Conservation (phyloP, 2,329 filamentous ascomycete species). For the Helicocarpus griseus region DNA sequence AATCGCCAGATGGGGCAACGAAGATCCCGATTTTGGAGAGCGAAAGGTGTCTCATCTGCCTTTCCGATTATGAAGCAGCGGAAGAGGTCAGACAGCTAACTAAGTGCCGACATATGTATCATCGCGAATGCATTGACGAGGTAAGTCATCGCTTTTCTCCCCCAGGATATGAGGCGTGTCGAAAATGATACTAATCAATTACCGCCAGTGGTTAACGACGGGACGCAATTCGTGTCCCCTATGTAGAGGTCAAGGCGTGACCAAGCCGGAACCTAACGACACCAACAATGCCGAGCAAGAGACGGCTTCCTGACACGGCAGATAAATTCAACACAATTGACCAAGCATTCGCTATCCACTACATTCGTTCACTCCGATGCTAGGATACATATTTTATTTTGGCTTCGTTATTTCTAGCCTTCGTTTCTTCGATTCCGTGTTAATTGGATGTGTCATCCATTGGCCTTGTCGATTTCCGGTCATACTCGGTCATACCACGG, state of each 20-base stretch:
- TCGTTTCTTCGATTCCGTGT: background rate
- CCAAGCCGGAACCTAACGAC: slow-evolving; percentile 25
- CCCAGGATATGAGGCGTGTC: slow-evolving; percentile 5
- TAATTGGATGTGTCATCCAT: background rate
- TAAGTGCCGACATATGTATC: slow-evolving; percentile 58
- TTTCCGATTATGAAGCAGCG: slow-evolving; percentile 54
- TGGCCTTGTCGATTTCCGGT: background rate
- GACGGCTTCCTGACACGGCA: background rate
- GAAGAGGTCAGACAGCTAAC: slow-evolving; percentile 52
- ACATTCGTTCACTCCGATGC: background rate
- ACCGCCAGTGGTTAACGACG: slow-evolving; percentile 55
- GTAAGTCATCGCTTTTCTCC: slow-evolving; percentile 31
- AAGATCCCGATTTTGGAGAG: slow-evolving; percentile 30
- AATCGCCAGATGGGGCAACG: slow-evolving; percentile 29
- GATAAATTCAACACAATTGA: background rate
- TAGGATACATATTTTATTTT: background rate
- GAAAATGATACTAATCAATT: slow-evolving; percentile 20
- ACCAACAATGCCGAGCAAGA: slow-evolving; percentile 2
- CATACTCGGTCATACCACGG: too few relatives aligned
- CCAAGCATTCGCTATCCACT: background rate
- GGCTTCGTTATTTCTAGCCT: background rate
- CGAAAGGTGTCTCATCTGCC: slow-evolving; percentile 56
- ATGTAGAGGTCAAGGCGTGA: slow-evolving; percentile 50
- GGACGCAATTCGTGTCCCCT: slow-evolving; percentile 56
- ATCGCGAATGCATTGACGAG: slow-evolving; percentile 61